Evolutionary conservation across 2,329 filamentous ascomycete species (phyloP), one percentile per base, ranked within the genome.

Genomic region (Pseudopyricularia javanii): DNA sequence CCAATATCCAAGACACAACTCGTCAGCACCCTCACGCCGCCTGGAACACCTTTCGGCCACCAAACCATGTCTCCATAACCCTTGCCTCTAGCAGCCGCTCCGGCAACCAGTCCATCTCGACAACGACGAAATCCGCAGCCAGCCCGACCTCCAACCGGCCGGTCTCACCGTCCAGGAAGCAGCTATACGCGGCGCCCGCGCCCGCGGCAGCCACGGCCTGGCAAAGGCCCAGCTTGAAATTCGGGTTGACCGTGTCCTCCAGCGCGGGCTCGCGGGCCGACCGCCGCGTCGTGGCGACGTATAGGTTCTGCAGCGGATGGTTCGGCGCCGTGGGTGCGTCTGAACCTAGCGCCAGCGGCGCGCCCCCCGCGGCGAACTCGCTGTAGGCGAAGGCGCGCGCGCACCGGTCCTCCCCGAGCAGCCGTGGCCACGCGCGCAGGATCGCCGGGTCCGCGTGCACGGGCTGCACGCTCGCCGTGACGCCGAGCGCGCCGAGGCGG

Each of bases 401-500:
- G 65, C 80, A 78, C 1, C 80, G 70, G 15, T 73, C 65, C 11
- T 65, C 61, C 1, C 79, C 80, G 4, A 85, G 65, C 15, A 85
- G 70, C 7, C 69, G 65, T 0, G 78, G 78, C 78, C 82, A 86
- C 0, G 78, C 80, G 28, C 73, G 68, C 3, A 85, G 66, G 53
- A 83, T 80, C 0, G 79, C 77, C 0, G 82, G 82, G 54, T 81
- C 78, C 1, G 75, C 70, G 56, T 82, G 78, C 0, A 80, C 78
- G 0, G 78, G 74, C 58, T 81, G 77, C 15, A 81, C 70, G 1
- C 75, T 79, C 0, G 78, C 78, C 1, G 76, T 80, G 64, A 85
- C 82, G 49, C 80, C 79, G 4, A 82, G 66, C 24, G 67, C 60
- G 6, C 79, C 81, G 0, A 85, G 71, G 1, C 80, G 68, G 2